Conservation (phyloP, 2,329 filamentous ascomycete genomes). For the Boeremia lycopersici region DNA sequence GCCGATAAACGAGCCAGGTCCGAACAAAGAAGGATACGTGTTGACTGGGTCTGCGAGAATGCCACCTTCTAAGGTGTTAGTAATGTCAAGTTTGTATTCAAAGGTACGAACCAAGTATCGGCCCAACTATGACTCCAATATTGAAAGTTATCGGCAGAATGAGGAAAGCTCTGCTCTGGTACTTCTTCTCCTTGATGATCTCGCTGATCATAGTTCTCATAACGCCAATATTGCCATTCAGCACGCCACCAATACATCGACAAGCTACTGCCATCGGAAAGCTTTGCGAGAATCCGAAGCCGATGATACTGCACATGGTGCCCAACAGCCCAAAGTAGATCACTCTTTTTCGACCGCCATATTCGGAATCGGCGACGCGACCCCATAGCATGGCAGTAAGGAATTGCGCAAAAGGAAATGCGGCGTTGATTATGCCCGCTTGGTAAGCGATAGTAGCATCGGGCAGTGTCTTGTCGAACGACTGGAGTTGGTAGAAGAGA, state of each 20-base stretch:
- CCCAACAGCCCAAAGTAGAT: conserved; percentile 77
- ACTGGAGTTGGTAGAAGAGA: conserved; percentile 87
- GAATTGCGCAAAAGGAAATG: conserved; percentile 83
- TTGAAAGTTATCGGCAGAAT: conserved; percentile 73
- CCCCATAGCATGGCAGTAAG: conserved; percentile 85
- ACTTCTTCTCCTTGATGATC: conserved; percentile 73
- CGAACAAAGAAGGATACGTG: conserved; percentile 68
- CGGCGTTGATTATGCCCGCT: conserved; percentile 76
- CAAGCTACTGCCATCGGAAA: conserved; percentile 69
- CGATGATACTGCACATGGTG: conserved; percentile 68
- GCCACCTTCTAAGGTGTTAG: conserved; percentile 60
- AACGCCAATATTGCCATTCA: conserved; percentile 76
- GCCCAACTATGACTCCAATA: conserved; percentile 56
- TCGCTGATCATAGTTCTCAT: conserved; percentile 78
- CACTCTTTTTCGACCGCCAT: conserved; percentile 74
- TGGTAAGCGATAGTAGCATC: conserved; percentile 74
- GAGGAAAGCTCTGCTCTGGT: conserved; percentile 61
- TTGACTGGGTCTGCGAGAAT: conserved; percentile 69
- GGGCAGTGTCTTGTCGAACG: conserved; percentile 66
- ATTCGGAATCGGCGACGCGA: conserved; percentile 67
- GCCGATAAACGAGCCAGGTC: conserved; percentile 62
- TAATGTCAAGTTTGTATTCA: neutral
- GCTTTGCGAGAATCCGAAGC: conserved; percentile 70
- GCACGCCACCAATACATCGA: conserved; percentile 67
- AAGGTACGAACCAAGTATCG: conserved; percentile 41